These are phyloP conservation scores for Mallotus nudiflorus DNA, from an alignment of 345 rosid genomes.

Conservation along the genomic window DNA sequence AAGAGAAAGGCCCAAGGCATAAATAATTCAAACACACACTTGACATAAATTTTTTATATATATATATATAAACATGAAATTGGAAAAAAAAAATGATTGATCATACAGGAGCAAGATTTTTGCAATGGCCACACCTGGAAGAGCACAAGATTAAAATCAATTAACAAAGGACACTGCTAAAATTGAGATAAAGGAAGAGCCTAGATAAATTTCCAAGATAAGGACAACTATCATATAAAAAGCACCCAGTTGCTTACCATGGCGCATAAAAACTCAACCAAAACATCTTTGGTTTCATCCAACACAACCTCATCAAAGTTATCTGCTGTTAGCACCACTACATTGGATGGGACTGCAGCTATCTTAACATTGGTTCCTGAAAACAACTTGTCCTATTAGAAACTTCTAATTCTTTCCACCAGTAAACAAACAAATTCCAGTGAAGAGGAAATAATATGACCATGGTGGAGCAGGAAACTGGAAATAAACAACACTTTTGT, in stretches of 20 bases:
- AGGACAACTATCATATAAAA: not conserved
- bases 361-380: constrained; percentile 91
- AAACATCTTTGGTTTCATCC: constrained; percentile 84
- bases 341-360: constrained; percentile 72
- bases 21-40: not conserved
- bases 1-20: not conserved
- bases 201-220: not conserved
- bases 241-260: constrained; percentile 48
- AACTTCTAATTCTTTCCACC: not conserved
- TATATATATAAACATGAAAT: not conserved
- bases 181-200: not conserved
- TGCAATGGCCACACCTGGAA: constrained; percentile 99
- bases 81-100: constrained; percentile 6
- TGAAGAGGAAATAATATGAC: not conserved
- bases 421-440: not conserved
- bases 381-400: constrained; percentile 14
- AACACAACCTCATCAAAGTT: constrained; percentile 77
- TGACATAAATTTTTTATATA: not conserved
- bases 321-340: constrained; percentile 70
- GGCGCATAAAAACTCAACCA: constrained; percentile 98
- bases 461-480: not conserved
- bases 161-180: not conserved
- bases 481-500: not conserved
- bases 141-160: constrained; percentile 21
- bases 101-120: constrained; percentile 93